Evolutionary conservation across 495 filamentous ascomycete genomes (phyloP).

Genomic region (Xylaria longipes): DNA sequence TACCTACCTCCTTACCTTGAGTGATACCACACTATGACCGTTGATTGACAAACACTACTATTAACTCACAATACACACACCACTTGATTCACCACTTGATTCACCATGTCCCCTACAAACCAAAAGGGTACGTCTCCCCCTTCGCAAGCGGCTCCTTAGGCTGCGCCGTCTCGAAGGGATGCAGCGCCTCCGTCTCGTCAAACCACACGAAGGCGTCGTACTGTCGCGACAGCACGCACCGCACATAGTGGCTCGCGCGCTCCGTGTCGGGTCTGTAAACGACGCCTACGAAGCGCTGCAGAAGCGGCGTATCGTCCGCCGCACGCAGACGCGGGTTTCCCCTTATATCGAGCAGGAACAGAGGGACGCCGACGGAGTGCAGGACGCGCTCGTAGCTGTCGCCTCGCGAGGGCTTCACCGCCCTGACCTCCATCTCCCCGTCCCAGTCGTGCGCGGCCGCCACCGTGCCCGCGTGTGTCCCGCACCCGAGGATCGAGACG

Average conservation of each 20-base stretch:
- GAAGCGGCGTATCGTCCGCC: not conserved
- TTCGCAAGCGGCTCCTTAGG: not conserved
- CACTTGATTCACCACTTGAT: too few relatives aligned
- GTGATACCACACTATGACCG: too few relatives aligned
- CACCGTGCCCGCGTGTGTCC: not conserved
- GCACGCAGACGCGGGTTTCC: not conserved
- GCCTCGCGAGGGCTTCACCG: not conserved
- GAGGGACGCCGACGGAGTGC: not conserved
- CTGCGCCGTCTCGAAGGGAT: not conserved
- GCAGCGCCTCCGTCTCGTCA: not conserved
- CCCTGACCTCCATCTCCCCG: not conserved
- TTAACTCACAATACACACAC: not conserved
- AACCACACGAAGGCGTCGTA: constrained; percentile 10
- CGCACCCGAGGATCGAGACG: not conserved
- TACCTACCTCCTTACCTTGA: too few relatives aligned
- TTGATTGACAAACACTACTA: not conserved
- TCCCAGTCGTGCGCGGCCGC: not conserved
- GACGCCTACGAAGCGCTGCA: constrained; percentile 1
- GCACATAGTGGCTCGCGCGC: constrained; percentile 3
- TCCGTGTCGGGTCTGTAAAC: not conserved
- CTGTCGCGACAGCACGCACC: not conserved
- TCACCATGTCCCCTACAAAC: not conserved
- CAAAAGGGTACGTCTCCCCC: constrained; percentile 8
- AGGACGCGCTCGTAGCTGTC: not conserved
- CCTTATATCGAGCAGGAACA: not conserved